phyloP scores from a whole-genome alignment of 108 stramenopile species.

The Skeletonema marinoi region DNA sequence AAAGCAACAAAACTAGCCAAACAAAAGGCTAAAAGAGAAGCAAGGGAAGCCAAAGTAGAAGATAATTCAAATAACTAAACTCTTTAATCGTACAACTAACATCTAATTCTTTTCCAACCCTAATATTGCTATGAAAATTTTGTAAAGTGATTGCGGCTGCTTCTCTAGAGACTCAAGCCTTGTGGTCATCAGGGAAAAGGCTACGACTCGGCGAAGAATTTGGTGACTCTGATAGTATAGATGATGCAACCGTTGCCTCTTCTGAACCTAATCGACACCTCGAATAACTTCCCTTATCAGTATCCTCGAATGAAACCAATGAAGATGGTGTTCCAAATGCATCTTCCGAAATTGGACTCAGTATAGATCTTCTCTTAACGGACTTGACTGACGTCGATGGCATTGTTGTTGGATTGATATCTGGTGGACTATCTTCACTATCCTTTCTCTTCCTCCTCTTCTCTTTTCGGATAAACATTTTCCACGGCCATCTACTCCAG shows the following conservation, averaged over 20 bases:
- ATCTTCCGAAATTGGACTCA: constrained; percentile 26
- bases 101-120: not conserved
- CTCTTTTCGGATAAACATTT: not conserved
- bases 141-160: not conserved
- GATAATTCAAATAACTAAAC: not conserved
- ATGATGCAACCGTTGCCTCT: constrained; percentile 16
- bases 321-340: constrained; percentile 13
- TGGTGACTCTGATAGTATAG: not conserved
- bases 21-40: constrained; percentile 62
- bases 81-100: not conserved
- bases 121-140: not conserved
- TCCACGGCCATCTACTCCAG: not conserved
- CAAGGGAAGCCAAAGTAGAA: not conserved
- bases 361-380: not conserved
- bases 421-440: constrained; percentile 3
- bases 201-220: not conserved
- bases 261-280: constrained; percentile 30
- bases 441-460: not conserved
- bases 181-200: not conserved
- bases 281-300: constrained; percentile 18
- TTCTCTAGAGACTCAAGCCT: not conserved
- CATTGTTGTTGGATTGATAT: constrained; percentile 6
- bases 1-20: constrained; percentile 67
- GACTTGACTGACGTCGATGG: not conserved
- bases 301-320: constrained; percentile 13